Evolutionary conservation across 495 filamentous ascomycete genomes (phyloP).

Genomic region (Lineolata rhizophorae): DNA sequence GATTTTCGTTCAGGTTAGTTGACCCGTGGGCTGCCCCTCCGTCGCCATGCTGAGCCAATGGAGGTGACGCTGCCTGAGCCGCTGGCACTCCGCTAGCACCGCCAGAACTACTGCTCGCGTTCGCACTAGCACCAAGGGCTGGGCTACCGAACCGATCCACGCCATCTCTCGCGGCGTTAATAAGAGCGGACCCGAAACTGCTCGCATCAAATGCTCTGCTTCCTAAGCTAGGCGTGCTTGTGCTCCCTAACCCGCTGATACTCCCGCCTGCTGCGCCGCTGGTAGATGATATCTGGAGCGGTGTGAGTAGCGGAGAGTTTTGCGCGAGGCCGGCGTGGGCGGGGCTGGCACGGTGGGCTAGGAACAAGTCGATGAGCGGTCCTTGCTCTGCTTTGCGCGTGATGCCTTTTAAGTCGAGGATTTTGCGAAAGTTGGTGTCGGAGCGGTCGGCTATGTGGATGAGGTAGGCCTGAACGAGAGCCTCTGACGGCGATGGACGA

Average conservation of each 20-base stretch:
- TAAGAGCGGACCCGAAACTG: slow-evolving; percentile 40
- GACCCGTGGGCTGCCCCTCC: slow-evolving; percentile 8
- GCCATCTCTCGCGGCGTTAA: slow-evolving; percentile 77
- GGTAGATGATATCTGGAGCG: slow-evolving; percentile 24
- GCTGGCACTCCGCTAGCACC: too few species aligned
- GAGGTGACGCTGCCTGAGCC: too few species aligned
- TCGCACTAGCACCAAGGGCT: slow-evolving; percentile 17
- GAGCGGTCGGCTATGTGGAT: slow-evolving; percentile 80
- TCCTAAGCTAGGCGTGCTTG: slow-evolving; percentile 13
- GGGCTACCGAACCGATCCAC: slow-evolving; percentile 68
- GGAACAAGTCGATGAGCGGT: slow-evolving; percentile 70
- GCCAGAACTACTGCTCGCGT: too few species aligned
- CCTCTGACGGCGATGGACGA: slow-evolving; percentile 72
- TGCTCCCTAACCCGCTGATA: slow-evolving; percentile 19
- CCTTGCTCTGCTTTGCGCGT: slow-evolving; percentile 41
- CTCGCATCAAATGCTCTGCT: slow-evolving; percentile 52
- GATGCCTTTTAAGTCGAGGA: slow-evolving; percentile 83
- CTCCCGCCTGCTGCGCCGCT: slow-evolving; percentile 20
- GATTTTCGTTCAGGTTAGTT: slow-evolving; percentile 64
- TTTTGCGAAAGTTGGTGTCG: slow-evolving; percentile 88
- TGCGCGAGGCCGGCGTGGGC: slow-evolving; percentile 32
- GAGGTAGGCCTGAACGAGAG: slow-evolving; percentile 88
- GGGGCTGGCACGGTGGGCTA: slow-evolving; percentile 47
- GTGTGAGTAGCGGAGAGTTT: slow-evolving; percentile 37
- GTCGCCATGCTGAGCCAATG: too few species aligned